A percentile compares a stretch with the other conserved stretches of the same genome.
These are phyloP conservation scores for Rosa lucieae DNA, from an alignment of 306 rosid genomes.

Conservation along the genomic window DNA sequence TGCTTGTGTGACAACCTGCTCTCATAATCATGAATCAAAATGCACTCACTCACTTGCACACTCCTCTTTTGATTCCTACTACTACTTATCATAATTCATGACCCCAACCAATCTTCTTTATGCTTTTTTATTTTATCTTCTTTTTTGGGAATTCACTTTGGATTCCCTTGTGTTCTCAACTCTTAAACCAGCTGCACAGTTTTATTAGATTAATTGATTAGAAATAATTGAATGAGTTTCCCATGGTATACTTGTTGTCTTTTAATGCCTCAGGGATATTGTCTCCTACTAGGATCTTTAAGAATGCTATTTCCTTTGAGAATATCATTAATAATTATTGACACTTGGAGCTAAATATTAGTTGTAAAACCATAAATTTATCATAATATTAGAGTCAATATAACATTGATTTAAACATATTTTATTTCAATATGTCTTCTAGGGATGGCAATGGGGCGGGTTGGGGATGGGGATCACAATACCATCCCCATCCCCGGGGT, in stretches of 20 bases:
- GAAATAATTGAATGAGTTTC: slow-evolving; percentile 1
- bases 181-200: slow-evolving; percentile 16
- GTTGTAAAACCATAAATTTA: neutral
- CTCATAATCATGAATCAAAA: slow-evolving; percentile 49
- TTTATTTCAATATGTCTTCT: neutral
- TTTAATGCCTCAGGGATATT: neutral
- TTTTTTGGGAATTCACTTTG: slow-evolving; percentile 6
- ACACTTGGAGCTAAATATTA: neutral
- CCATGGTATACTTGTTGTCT: neutral
- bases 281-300: slow-evolving; percentile 2
- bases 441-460: too few relatives aligned
- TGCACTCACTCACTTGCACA: slow-evolving; percentile 24
- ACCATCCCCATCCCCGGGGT: too few relatives aligned
- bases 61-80: slow-evolving; percentile 10
- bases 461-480: too few relatives aligned
- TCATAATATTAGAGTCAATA: neutral
- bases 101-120: slow-evolving; percentile 25
- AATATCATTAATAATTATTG: neutral
- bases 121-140: neutral
- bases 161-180: slow-evolving; percentile 17
- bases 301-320: neutral
- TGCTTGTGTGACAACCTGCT: slow-evolving; percentile 37
- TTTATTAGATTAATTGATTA: slow-evolving; percentile 8
- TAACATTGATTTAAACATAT: neutral
- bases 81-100: neutral